These are phyloP conservation scores for Plantago rigida DNA, from an alignment of 305 asterid species.

Conservation along the genomic window DNA sequence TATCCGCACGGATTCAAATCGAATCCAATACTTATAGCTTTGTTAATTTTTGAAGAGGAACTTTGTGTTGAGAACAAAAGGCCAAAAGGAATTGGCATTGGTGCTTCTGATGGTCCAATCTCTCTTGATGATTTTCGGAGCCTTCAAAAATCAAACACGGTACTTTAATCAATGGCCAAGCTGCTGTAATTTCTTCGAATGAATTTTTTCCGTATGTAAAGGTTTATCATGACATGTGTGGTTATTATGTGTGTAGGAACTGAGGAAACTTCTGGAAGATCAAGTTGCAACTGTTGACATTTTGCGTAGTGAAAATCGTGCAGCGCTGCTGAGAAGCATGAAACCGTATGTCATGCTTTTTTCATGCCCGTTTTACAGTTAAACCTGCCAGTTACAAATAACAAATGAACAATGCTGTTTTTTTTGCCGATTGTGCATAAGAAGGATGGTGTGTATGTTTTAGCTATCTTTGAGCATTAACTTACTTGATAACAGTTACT, in stretches of 20 bases:
- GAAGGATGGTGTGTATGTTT: background rate
- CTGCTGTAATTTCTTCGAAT: conserved; percentile 12
- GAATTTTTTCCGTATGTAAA: background rate
- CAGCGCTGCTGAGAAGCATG: conserved; percentile 55
- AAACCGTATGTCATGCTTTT: conserved; percentile 46
- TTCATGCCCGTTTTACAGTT: conserved; percentile 3
- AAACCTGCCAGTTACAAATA: too few relatives aligned
- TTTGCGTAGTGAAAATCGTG: conserved; percentile 55
- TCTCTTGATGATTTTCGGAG: conserved; percentile 91
- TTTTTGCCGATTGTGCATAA: too few relatives aligned
- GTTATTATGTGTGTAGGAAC: conserved; percentile 46
- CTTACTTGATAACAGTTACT: background rate
- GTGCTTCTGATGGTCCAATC: conserved; percentile 80
- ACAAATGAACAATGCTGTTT: too few relatives aligned
- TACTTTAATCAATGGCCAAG: conserved; percentile 26
- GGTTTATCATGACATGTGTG: conserved; percentile 18
- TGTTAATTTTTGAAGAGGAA: conserved; percentile 47
- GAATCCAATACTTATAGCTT: conserved; percentile 23
- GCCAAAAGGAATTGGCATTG: conserved; percentile 86
- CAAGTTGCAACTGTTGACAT: conserved; percentile 61
- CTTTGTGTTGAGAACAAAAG: conserved; percentile 61
- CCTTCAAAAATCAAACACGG: conserved; percentile 85
- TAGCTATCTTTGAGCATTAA: conserved; percentile 1
- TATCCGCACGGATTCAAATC: conserved; percentile 10
- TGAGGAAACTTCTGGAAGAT: conserved; percentile 75